Evolutionary conservation across 768 basidiomycete genomes (phyloP), one percentile per base, ranked within the genome.

Genomic region (Leccinum uliginosum): DNA sequence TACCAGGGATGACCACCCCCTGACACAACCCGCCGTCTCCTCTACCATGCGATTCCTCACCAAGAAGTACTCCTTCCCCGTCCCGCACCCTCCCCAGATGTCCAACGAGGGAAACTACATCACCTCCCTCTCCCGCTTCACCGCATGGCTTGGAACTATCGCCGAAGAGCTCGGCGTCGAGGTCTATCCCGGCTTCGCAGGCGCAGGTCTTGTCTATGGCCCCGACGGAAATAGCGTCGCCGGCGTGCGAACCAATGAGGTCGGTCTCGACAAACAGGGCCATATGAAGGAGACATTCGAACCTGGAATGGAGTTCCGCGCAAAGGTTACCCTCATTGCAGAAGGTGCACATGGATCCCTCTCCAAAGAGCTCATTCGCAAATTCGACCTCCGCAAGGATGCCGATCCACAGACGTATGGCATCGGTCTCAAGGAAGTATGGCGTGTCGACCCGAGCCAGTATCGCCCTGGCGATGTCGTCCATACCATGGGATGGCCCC

Each of bases 81-180:
- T 98, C 48, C 97, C 93, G 0, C 95, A 98, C 68, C 96, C 97
- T 4, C 95, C 96, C 0, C 95, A 98, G 72, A 99, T 99, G 97
- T 77, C 79, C 65, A 97, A 97, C 78, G 82, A 87, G 27, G 89
- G 95, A 49, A 99, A 98, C 74, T 98, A 92, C 71, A 86, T 98
- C 67, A 75, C 91, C 40, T 96, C 93, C 2, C 83, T 98, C 29
- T 94, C 92, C 1, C 84, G 83, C 32, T 86, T 98, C 59, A 89
- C 93, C 0, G 82, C 90, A 4, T 98, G 96, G 95, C 81, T 99
- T 1, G 91, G 84, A 3, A 73, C 78, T 53, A 81, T 97, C 29
- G 96, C 96, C 0, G 95, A 98, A 60, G 84, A 80, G 43, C 71
- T 84, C 29, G 96, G 94, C 26, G 92, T 97, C 27, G 97, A 99